phyloP scores from a whole-genome alignment of 805 yeast genomes.

The Starmera quercuum region DNA sequence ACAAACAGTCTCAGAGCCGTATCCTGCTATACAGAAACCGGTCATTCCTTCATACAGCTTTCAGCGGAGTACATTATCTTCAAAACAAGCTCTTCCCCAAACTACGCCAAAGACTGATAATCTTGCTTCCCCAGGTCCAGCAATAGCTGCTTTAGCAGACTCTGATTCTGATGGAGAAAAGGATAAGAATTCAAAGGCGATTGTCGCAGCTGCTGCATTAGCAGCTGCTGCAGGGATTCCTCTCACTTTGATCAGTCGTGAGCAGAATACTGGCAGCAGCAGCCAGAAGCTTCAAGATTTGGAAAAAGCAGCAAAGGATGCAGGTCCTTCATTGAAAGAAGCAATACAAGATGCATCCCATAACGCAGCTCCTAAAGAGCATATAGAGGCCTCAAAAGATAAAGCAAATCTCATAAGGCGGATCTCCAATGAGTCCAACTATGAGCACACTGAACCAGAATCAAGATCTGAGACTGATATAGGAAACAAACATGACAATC shows the following conservation, averaged over 20 bases:
- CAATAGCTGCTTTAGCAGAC: constrained; percentile 30
- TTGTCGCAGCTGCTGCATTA: constrained; percentile 76
- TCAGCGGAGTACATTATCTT: no score
- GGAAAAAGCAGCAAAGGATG: constrained; percentile 1
- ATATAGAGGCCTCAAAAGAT: constrained; percentile 5
- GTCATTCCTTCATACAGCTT: neutral
- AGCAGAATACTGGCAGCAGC: constrained; percentile 1
- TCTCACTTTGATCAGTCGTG: constrained; percentile 34
- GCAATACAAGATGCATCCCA: neutral
- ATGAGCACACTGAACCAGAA: no score
- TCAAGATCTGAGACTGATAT: no score
- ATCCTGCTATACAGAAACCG: neutral
- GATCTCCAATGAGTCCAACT: constrained; percentile 6
- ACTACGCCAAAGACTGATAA: constrained; percentile 12
- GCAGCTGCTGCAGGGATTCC: constrained; percentile 80
- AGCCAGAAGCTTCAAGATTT: constrained; percentile 2
- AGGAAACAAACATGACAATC: no score
- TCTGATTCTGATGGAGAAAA: constrained; percentile 13
- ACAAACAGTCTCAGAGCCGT: neutral
- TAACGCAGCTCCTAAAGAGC: constrained; percentile 1
- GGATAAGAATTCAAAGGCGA: constrained; percentile 34
- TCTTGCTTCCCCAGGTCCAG: constrained; percentile 39
- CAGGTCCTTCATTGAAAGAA: neutral
- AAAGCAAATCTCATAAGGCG: constrained; percentile 1
- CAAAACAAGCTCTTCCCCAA: no score